phyloP scores from a whole-genome alignment of 768 basidiomycete species.

The Podaxis pistillaris region DNA sequence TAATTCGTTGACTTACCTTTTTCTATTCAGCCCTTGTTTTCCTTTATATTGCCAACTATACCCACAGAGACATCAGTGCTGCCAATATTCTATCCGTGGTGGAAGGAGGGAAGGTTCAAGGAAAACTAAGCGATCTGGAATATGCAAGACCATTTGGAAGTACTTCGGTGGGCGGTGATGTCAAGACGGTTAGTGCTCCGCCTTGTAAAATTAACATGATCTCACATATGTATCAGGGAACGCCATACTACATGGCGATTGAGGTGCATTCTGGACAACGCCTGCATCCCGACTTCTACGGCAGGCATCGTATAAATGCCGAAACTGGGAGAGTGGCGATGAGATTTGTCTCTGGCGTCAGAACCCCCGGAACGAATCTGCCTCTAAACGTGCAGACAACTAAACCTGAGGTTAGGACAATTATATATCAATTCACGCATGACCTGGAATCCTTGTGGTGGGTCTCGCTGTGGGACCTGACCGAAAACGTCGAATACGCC shows the following conservation, averaged over 20 bases:
- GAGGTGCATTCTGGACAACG: background rate
- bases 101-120: background rate
- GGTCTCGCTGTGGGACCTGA: background rate
- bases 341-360: no score
- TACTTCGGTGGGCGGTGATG: background rate
- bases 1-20: background rate
- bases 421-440: background rate
- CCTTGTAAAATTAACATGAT: background rate
- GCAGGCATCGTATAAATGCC: background rate
- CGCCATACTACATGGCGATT: background rate
- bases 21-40: slow-evolving; percentile 1
- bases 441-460: background rate
- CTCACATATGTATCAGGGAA: background rate
- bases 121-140: slow-evolving; percentile 9
- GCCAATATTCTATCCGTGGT: slow-evolving; percentile 10
- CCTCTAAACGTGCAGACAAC: no score
- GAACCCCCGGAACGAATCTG: no score
- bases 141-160: background rate
- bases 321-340: background rate
- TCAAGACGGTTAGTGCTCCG: background rate
- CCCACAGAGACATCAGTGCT: slow-evolving; percentile 11
- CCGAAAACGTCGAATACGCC: background rate
- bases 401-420: background rate
- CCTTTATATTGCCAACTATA: slow-evolving; percentile 13
- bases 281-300: background rate